Evolutionary conservation across 2,329 filamentous ascomycete genomes (phyloP).

Genomic region (Microascus cirrosus): DNA sequence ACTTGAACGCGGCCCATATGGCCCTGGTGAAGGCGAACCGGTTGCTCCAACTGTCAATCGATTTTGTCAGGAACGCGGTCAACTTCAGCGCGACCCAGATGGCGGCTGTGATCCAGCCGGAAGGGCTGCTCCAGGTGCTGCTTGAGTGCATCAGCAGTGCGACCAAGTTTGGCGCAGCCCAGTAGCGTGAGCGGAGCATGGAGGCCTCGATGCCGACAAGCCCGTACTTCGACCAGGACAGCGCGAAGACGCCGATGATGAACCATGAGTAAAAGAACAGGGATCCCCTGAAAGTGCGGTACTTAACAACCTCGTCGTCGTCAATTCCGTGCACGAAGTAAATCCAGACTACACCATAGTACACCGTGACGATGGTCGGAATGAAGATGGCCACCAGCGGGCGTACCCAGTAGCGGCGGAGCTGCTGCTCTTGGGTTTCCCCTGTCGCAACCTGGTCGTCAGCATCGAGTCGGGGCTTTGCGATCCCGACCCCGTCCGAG

Average conservation of each 20-base stretch:
- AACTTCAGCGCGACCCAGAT: too few species aligned
- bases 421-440: neutral
- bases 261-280: slow-evolving; percentile 10
- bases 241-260: slow-evolving; percentile 9
- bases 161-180: slow-evolving; percentile 4
- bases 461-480: neutral
- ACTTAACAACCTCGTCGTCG: slow-evolving; percentile 5
- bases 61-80: too few species aligned
- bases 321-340: neutral
- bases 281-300: slow-evolving; percentile 2
- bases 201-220: slow-evolving; percentile 8
- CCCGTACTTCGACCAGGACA: slow-evolving; percentile 9
- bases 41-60: too few species aligned
- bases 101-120: too few species aligned
- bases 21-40: too few species aligned
- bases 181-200: slow-evolving; percentile 6
- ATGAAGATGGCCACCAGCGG: slow-evolving; percentile 4
- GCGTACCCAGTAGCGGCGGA: slow-evolving; percentile 2
- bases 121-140: slow-evolving; percentile 8
- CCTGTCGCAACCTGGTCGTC: neutral
- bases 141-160: slow-evolving; percentile 4
- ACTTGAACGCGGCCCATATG: too few species aligned
- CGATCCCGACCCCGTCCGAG: neutral
- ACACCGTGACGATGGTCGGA: slow-evolving; percentile 3
- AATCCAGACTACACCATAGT: slow-evolving; percentile 6